Evolutionary conservation across 805 yeast genomes (phyloP).

Genomic region (Kluyveromyces nonfermentans): DNA sequence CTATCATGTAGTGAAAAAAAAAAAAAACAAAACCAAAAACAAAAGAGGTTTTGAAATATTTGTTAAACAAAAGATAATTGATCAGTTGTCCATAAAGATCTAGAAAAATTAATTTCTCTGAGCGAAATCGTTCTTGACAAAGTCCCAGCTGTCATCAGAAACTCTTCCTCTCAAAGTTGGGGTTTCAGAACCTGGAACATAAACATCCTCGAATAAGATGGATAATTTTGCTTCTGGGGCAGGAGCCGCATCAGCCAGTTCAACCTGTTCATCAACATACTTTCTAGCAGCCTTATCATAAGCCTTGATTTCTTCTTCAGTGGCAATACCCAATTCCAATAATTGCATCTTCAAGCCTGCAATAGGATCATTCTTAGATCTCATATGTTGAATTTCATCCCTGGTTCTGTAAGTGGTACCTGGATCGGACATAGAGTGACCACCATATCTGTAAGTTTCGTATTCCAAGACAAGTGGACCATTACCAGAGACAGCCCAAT

Average conservation of each 20-base stretch:
- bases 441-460: slow-evolving; percentile 99
- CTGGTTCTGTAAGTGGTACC: slow-evolving; percentile 99
- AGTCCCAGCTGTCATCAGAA: slow-evolving; percentile 90
- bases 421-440: slow-evolving; percentile 99
- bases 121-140: slow-evolving; percentile 40
- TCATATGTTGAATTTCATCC: slow-evolving; percentile 99
- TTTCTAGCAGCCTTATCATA: slow-evolving; percentile 95
- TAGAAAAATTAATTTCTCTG: slow-evolving; percentile 14
- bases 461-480: slow-evolving; percentile 95
- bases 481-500: slow-evolving; percentile 86
- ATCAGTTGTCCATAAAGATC: no score
- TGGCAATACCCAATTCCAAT: slow-evolving; percentile 72
- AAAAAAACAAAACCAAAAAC: background rate
- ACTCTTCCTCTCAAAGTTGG: slow-evolving; percentile 94
- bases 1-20: background rate
- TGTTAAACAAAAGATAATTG: no score
- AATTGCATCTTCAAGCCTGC: slow-evolving; percentile 88
- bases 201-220: slow-evolving; percentile 92
- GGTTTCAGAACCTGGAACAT: slow-evolving; percentile 88
- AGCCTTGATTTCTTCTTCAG: slow-evolving; percentile 89
- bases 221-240: slow-evolving; percentile 95
- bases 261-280: slow-evolving; percentile 89
- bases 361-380: slow-evolving; percentile 96
- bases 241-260: slow-evolving; percentile 86
- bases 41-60: no score